Evolutionary conservation across 306 rosid species (phyloP).

Genomic region (Citrullus amarus): DNA sequence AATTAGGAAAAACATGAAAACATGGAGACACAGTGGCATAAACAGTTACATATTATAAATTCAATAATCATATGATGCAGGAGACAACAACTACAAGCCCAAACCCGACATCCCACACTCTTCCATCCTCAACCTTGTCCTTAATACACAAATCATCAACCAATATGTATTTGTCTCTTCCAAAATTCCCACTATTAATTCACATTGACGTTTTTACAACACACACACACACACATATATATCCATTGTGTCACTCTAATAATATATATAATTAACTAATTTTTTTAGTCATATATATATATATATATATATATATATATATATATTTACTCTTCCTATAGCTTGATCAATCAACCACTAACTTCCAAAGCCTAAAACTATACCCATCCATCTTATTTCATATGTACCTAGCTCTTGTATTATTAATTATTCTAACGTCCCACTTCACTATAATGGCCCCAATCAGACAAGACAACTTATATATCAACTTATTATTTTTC

Average conservation of each 20-base stretch:
- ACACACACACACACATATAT: not conserved
- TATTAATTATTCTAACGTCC: not conserved
- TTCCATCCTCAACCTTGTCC: conserved; percentile 23
- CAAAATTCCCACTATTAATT: conserved; percentile 4
- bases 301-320: too few relatives aligned
- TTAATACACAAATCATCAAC: conserved; percentile 30
- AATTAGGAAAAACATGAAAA: conserved; percentile 7
- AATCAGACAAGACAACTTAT: conserved; percentile 9
- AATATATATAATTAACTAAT: too few relatives aligned
- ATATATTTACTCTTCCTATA: too few relatives aligned
- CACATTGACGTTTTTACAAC: not conserved
- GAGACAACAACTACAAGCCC: conserved; percentile 38
- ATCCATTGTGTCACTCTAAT: too few relatives aligned
- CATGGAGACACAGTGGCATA: conserved; percentile 16
- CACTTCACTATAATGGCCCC: conserved; percentile 1
- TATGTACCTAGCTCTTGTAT: not conserved
- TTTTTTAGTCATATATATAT: too few relatives aligned
- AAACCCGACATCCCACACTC: conserved; percentile 54
- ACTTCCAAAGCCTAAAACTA: conserved; percentile 3
- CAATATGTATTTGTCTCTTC: conserved; percentile 54
- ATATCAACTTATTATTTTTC: not conserved
- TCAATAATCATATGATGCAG: conserved; percentile 1
- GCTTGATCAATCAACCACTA: not conserved
- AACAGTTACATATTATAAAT: not conserved
- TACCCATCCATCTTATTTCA: not conserved